Conservation (phyloP, 2,329 filamentous ascomycete species). For the Fusarium sacchari region DNA sequence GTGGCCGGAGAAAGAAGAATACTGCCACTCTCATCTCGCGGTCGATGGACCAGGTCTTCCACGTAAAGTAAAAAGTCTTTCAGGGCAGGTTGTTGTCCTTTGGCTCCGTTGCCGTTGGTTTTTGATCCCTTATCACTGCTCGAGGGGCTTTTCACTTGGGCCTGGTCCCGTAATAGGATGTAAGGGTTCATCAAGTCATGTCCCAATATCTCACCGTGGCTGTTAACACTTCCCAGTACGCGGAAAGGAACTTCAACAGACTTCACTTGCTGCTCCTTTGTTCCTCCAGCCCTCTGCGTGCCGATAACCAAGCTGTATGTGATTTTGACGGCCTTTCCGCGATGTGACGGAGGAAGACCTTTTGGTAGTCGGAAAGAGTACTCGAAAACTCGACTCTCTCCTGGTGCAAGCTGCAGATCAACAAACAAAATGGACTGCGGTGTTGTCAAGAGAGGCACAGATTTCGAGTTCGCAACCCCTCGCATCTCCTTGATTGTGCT, state of each 20-base stretch:
- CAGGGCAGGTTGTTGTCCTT: conserved; percentile 53
- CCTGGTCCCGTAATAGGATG: conserved; percentile 85
- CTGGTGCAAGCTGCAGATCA: conserved; percentile 85
- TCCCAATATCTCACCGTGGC: conserved; percentile 85
- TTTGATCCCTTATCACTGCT: conserved; percentile 42
- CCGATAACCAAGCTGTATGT: conserved; percentile 91
- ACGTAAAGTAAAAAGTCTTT: conserved; percentile 82
- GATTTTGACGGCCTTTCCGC: conserved; percentile 93
- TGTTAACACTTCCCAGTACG: conserved; percentile 91
- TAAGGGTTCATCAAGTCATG: conserved; percentile 97
- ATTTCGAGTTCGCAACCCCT: conserved; percentile 83
- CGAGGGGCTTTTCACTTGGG: conserved; percentile 65
- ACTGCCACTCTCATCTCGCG: conserved; percentile 62
- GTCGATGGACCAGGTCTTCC: conserved; percentile 74
- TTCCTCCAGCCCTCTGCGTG: conserved; percentile 84
- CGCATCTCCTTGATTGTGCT: conserved; percentile 97
- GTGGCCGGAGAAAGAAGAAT: conserved; percentile 77
- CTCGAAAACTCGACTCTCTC: conserved; percentile 87
- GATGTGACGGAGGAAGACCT: conserved; percentile 90
- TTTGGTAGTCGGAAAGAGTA: conserved; percentile 88
- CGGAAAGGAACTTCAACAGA: conserved; percentile 94
- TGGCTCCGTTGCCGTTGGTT: conserved; percentile 44
- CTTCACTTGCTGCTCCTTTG: conserved; percentile 83
- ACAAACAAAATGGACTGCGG: conserved; percentile 97
- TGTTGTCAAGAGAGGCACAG: conserved; percentile 90